Evolutionary conservation across 78 protist genomes (phyloP).

Genomic region (Anaeramoeba flamelloides): DNA sequence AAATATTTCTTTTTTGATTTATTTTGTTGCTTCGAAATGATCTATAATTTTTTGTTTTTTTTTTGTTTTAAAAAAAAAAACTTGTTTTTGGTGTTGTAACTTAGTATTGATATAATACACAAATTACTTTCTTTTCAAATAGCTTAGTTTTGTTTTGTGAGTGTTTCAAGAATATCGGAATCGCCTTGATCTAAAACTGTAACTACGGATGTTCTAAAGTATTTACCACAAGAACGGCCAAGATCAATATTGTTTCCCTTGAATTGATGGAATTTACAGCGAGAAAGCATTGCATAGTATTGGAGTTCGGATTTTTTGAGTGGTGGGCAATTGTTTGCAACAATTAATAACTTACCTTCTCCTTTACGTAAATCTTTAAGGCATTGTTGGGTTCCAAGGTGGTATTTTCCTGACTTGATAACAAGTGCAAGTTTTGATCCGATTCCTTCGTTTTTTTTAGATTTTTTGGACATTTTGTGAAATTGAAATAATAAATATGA

Average conservation of each 20-base stretch:
- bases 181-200: constrained; percentile 86
- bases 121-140: too few species aligned
- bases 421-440: constrained; percentile 88
- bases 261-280: constrained; percentile 89
- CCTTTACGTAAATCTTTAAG: constrained; percentile 79
- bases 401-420: constrained; percentile 91
- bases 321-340: constrained; percentile 93
- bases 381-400: constrained; percentile 82
- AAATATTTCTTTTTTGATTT: too few species aligned
- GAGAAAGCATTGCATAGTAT: constrained; percentile 95
- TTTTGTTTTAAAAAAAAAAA: too few species aligned
- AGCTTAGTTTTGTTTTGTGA: too few species aligned
- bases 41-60: too few species aligned
- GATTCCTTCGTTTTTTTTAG: constrained; percentile 61
- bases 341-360: constrained; percentile 72
- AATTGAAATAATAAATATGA: too few species aligned
- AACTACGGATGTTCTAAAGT: constrained; percentile 70
- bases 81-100: too few species aligned
- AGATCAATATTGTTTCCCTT: constrained; percentile 91
- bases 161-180: too few species aligned
- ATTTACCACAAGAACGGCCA: constrained; percentile 96
- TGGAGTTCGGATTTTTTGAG: constrained; percentile 91
- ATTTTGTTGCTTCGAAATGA: too few species aligned
- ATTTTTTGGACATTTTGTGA: too few species aligned
- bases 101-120: too few species aligned